Base-by-base conservation (phyloP, 306 rosid species). In the Prinsepia uniflora region DNA sequence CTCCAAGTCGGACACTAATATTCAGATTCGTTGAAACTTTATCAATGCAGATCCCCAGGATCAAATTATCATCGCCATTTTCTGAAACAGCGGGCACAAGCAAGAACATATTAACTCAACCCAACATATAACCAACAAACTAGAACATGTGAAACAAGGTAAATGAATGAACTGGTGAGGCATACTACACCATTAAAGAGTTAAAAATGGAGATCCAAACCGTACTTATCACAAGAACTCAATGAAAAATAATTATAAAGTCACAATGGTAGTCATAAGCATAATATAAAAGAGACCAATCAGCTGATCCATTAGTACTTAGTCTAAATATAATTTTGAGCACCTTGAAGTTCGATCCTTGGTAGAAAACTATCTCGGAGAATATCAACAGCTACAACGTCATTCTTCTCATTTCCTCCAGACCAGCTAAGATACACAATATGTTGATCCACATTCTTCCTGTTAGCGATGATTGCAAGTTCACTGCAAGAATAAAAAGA, bases 311-410 rank as follows among this genome's bases (percentile, higher is more conserved):
- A 30, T 24, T 8, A 12, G 54, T 55, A 12, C 12, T 55, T 43
- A 24, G 72, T 13, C 10, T 56, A 65, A 42, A 56, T 13, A 24
- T 43, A 79, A 72, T 67, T n/a, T 13, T 68, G 24, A 68, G 73
- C 72, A 93, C 98, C 98, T 88, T 90, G 98, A 83, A 93, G 98
- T 78, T 81, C 94, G 79, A 93, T 93, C 83, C 87, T 85, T 14
- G 98, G 98, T 65, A 84, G 79, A 82, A 76, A 90, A 19, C 76
- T 90, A 46, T 91, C 92, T 13, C 87, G 85, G 54, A 78, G 72
- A 76, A 88, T 82, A 75, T 93, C 85, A 68, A 90, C 72, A 78
- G 77, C 60, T n/a, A 80, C 91, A 71, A 76, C 83, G 71, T 87
- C 88, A 56, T 77, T 63, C 68, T 78, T 75, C 67, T 86, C 86